Evolutionary conservation across 352 stramenopile species (phyloP).

Genomic region (Pythium inflatum): DNA sequence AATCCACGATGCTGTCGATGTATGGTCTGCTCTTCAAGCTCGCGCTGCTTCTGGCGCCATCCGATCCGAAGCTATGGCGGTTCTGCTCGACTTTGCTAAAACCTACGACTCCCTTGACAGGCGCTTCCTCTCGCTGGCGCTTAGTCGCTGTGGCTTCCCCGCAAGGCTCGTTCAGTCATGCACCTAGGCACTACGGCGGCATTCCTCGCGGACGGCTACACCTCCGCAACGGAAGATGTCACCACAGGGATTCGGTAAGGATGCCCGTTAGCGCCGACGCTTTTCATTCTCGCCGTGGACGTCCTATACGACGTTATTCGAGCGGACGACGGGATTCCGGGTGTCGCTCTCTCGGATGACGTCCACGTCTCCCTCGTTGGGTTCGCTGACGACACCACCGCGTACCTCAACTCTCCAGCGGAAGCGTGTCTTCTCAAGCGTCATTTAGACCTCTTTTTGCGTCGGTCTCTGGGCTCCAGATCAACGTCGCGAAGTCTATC

Average conservation of each 20-base stretch:
- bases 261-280: constrained; percentile 13
- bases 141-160: neutral
- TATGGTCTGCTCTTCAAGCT: constrained; percentile 9
- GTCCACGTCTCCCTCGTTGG: neutral
- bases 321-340: neutral
- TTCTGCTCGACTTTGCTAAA: constrained; percentile 21
- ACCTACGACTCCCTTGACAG: constrained; percentile 20
- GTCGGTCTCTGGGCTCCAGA: neutral
- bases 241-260: constrained; percentile 10
- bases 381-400: constrained; percentile 3
- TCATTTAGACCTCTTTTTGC: neutral
- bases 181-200: constrained; percentile 9
- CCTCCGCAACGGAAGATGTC: neutral
- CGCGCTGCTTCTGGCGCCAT: neutral
- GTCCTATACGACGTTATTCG: constrained; percentile 5
- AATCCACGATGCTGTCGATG: constrained; percentile 15
- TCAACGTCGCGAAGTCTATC: constrained; percentile 2
- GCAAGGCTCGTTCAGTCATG: neutral
- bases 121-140: neutral
- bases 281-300: constrained; percentile 17
- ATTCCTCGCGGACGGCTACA: neutral
- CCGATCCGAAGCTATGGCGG: neutral
- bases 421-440: neutral
- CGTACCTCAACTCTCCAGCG: neutral
- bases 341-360: neutral